Base-by-base conservation (phyloP, 1,139 yeast genomes). In the Hyphopichia burtonii region DNA sequence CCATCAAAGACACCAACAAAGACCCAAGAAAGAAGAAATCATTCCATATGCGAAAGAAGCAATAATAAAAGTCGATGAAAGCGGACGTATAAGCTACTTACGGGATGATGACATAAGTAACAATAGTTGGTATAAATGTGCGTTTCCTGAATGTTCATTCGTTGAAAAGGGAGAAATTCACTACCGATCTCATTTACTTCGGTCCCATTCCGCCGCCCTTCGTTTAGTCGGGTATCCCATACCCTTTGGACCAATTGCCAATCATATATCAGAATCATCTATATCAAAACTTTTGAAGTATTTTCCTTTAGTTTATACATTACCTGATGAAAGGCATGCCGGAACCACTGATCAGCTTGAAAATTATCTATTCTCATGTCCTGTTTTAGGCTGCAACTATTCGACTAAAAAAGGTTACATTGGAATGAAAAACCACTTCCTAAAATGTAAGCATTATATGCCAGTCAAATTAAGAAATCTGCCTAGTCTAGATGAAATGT, bases 371-470 rank as follows among this genome's bases (percentile, higher is more conserved):
- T 55, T 66, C 39, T 49, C 64, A 9, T 71, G 77, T 46, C 76
- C 77, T 1, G 45, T 71, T 18, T 50, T 71, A 31, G 77, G 77
- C 4, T 71, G 77, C 51, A 72, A 66, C 3, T 70, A 51, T 45
- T 61, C 66, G 59, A 67, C 75, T 0, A 73, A 66, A 36, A 64
- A 57, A 9, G 69, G 73, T 2, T 71, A 66, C 46, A 43, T 52
- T 14, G 65, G 58, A 25, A 68, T 69, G 66, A 51, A 64, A 41
- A 32, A 46, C 4, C 77, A 71, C 54, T 56, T 69, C 36, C 47
- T 59, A 8, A 49, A 45, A 2, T 44, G 41, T 22, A 45, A 50
- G 7, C 68, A 64, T 45, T 50, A 57, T 40, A 38, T 50, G 1
- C 41, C 50, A 12, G 52, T 58, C 6, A 37, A 38, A 15, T 12